Evolutionary conservation across 495 filamentous ascomycete species (phyloP), one percentile per base, ranked within the genome.

Genomic region (Cladorrhinum samala): DNA sequence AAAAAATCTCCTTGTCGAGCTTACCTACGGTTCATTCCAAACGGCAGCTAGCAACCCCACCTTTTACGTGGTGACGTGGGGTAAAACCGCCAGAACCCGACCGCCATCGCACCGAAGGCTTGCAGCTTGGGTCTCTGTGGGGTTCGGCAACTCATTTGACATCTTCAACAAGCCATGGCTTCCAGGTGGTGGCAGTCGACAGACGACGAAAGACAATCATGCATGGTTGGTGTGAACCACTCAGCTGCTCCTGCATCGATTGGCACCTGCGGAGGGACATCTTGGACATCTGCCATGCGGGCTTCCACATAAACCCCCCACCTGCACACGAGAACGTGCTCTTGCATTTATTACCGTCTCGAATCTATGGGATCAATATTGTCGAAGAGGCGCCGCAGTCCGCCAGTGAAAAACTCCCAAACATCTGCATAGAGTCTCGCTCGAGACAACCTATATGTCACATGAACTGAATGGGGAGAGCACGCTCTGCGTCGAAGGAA

Each of bases 1-100:
- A 45, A 24, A 14, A 24, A 43, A 24, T 45, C 23, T 24, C 42
- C 13, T 19, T 24, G 42, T 13, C 23, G 18, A 45, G 21, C 16
- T 24, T 47, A 47, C 45, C 13, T 23, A 45, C 24, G 21, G 21
- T 47, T 47, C 11, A 20, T 25, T 47, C 24, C 24, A n/a, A 47
- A 25, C 45, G 24, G 45, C 45, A 25, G 24, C 45, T 47, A 47
- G 24, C n/a, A 24, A 47, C 21, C 45, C 50, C 39, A 44, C 50
- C 25, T 44, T 52, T 52, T 52, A 51, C 49, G 49, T 51, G 36
- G 49, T 52, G 50, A 47, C 50, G 50, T 52, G 50, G 50, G 50
- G 50, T 52, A 52, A 30, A 27, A 44, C 20, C 24, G 24, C 21
- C 21, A 16, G 20, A 17, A 20, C 21, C 6, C 16, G 20, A 41